phyloP scores from a whole-genome alignment of 345 rosid species.

The Fremontodendron californicum region DNA sequence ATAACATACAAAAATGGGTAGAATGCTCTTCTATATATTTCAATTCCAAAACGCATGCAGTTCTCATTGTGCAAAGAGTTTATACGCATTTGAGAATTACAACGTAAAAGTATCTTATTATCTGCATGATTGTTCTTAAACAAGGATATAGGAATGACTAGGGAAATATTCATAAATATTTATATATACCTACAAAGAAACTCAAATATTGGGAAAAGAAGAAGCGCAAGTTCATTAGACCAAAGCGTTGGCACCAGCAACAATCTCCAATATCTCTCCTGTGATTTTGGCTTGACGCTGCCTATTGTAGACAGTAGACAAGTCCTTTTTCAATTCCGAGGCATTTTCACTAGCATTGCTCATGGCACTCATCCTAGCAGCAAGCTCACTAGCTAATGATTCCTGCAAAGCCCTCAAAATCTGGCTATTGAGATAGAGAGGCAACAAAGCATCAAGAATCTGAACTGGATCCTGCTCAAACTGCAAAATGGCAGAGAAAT shows the following conservation, averaged over 20 bases:
- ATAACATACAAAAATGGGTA: not conserved
- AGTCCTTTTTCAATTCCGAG: conserved; percentile 53
- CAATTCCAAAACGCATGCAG: not conserved
- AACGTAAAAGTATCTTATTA: not conserved
- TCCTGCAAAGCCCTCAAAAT: conserved; percentile 90
- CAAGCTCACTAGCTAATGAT: conserved; percentile 87
- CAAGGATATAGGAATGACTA: conserved; percentile 24
- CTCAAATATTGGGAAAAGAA: conserved; percentile 4
- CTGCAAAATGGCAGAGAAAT: conserved; percentile 75
- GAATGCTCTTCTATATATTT: not conserved
- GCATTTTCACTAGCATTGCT: conserved; percentile 88
- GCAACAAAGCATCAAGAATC: conserved; percentile 88
- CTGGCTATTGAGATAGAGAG: conserved; percentile 89
- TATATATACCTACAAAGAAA: conserved; percentile 28
- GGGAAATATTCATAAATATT: not conserved
- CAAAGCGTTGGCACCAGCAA: conserved; percentile 83
- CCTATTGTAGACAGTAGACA: conserved; percentile 64
- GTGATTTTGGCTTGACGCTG: conserved; percentile 92
- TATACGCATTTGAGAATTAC: conserved; percentile 17
- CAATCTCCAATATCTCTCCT: conserved; percentile 89
- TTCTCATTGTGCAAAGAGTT: not conserved
- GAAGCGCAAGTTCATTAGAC: conserved; percentile 6
- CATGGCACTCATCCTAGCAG: conserved; percentile 94
- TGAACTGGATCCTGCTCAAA: conserved; percentile 96
- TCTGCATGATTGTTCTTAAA: conserved; percentile 24